Conservation (phyloP, 768 basidiomycete species). For the Naganishia onofrii region DNA sequence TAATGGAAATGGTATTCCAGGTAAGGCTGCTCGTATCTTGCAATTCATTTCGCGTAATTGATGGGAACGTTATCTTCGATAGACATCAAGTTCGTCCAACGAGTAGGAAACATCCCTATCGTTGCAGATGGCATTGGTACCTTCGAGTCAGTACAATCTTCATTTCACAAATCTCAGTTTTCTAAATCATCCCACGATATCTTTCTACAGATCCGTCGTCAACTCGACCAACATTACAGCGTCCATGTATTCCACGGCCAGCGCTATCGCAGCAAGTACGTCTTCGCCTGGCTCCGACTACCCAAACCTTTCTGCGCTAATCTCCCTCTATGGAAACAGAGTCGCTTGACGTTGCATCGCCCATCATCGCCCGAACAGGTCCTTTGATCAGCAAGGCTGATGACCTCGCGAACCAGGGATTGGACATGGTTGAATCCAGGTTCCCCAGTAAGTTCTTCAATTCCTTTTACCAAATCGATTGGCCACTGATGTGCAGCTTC, state of each 20-base stretch:
- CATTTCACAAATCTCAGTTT: not conserved
- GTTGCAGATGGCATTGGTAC: conserved; percentile 48
- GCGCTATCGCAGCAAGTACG: conserved; percentile 45
- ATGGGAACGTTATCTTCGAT: not conserved
- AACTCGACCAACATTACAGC: conserved; percentile 43
- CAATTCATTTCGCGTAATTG: not conserved
- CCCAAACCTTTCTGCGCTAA: not conserved
- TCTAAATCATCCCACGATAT: no score
- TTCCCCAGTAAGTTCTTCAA: conserved; percentile 40
- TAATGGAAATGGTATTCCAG: conserved; percentile 12
- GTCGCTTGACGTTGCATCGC: conserved; percentile 47
- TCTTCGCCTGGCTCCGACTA: not conserved
- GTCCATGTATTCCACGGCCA: conserved; percentile 42
- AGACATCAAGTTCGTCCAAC: conserved; percentile 49
- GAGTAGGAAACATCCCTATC: conserved; percentile 46
- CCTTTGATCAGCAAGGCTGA: conserved; percentile 47
- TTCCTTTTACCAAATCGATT: conserved; percentile 20
- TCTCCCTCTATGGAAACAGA: conserved; percentile 33
- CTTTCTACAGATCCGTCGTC: conserved; percentile 37
- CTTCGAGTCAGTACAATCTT: conserved; percentile 41
- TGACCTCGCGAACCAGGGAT: conserved; percentile 39
- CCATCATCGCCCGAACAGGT: conserved; percentile 44
- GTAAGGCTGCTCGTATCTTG: not conserved
- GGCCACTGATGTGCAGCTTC: conserved; percentile 6
- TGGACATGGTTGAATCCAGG: conserved; percentile 43